phyloP scores from a whole-genome alignment of 192 early-diverging fungal species.

The Coemansia sp. region DNA sequence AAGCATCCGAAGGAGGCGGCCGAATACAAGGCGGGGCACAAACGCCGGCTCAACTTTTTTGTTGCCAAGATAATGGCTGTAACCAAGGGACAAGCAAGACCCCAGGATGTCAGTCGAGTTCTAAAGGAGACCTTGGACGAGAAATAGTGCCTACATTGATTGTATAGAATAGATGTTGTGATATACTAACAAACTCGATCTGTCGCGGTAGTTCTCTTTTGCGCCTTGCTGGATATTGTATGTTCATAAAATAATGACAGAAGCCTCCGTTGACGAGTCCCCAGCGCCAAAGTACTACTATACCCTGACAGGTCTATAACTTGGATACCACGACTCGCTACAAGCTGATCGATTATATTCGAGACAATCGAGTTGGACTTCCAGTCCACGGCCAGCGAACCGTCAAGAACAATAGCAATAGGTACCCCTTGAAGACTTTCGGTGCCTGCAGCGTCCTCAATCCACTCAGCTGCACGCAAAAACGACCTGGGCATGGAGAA shows the following conservation, averaged over 20 bases:
- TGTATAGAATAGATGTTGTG: neutral
- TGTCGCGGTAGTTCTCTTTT: neutral
- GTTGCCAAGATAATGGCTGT: constrained; percentile 79
- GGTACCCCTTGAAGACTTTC: constrained; percentile 13
- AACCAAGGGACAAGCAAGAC: constrained; percentile 79
- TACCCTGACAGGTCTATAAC: constrained; percentile 44
- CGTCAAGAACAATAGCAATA: constrained; percentile 42
- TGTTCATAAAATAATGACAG: constrained; percentile 19
- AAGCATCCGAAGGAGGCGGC: constrained; percentile 56
- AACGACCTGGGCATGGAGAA: constrained; percentile 27
- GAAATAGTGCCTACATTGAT: neutral
- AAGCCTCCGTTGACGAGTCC: constrained; percentile 6
- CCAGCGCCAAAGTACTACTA: constrained; percentile 1
- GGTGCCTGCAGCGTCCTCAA: constrained; percentile 28
- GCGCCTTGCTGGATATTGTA: neutral
- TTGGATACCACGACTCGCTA: constrained; percentile 11
- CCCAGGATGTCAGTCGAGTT: constrained; percentile 63
- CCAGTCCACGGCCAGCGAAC: constrained; percentile 30
- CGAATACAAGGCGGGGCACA: constrained; percentile 63
- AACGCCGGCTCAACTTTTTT: constrained; percentile 74
- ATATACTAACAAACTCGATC: neutral
- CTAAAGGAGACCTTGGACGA: constrained; percentile 43
- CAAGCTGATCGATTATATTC: constrained; percentile 29
- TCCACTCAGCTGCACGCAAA: constrained; percentile 41
- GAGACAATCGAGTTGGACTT: constrained; percentile 5